Conservation (phyloP, 129 eudicot species). For the Pseudognaphalium luteoalbum region DNA sequence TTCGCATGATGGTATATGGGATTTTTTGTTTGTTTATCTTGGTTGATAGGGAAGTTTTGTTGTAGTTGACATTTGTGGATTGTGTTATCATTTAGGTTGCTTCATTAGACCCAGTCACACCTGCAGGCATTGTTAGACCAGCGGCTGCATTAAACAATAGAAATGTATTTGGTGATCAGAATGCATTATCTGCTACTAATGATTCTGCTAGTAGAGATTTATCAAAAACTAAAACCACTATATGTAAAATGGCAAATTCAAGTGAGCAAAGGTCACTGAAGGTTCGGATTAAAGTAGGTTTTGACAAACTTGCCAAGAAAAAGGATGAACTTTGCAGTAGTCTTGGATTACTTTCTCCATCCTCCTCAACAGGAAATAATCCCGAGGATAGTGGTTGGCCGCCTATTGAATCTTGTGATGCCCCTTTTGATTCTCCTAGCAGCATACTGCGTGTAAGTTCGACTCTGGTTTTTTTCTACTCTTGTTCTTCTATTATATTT, state of each 20-base stretch:
- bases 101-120: slow-evolving; percentile 31
- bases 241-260: slow-evolving; percentile 40
- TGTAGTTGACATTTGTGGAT: slow-evolving; percentile 38
- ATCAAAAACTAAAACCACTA: slow-evolving; percentile 28
- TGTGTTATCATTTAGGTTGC: slow-evolving; percentile 52
- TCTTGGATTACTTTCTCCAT: slow-evolving; percentile 64
- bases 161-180: slow-evolving; percentile 13
- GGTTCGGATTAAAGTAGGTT: slow-evolving; percentile 67
- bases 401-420: slow-evolving; percentile 34
- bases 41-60: slow-evolving; percentile 10
- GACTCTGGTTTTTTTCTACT: slow-evolving; percentile 1
- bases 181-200: slow-evolving; percentile 21
- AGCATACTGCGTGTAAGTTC: slow-evolving; percentile 53
- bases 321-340: slow-evolving; percentile 59
- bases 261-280: slow-evolving; percentile 48
- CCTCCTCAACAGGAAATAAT: slow-evolving; percentile 55
- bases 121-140: slow-evolving; percentile 38
- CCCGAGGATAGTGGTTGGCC: slow-evolving; percentile 46
- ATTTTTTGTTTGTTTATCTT: slow-evolving; percentile 14
- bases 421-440: slow-evolving; percentile 40
- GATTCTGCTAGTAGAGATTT: slow-evolving; percentile 33
- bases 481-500: slow-evolving; percentile 11
- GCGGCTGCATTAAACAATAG: slow-evolving; percentile 3
- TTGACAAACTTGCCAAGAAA: slow-evolving; percentile 41
- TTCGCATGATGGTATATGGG: slow-evolving; percentile 49